Percentiles rank a stretch among this genome's conserved stretches.
phyloP scores from a whole-genome alignment of 2,329 filamentous ascomycete species.

The Coleophoma eucalyptorum region DNA sequence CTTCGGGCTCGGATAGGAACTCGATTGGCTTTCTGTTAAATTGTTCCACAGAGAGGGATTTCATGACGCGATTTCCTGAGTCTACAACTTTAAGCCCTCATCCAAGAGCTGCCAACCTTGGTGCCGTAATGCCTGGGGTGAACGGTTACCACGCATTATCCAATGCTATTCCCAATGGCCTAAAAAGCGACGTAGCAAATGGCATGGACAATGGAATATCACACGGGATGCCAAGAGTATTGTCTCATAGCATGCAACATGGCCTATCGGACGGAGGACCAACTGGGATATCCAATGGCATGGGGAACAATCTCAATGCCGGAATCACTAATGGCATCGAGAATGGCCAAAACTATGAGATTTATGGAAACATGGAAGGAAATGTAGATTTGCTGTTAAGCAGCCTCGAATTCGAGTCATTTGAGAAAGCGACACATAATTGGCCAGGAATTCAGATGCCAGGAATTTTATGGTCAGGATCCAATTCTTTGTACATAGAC shows the following conservation, averaged over 20 bases:
- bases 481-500: slow-evolving; percentile 12
- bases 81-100: slow-evolving; percentile 17
- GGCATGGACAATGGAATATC: too few species aligned
- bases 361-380: slow-evolving; percentile 12
- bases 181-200: slow-evolving; percentile 4
- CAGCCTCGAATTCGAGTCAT: slow-evolving; percentile 21
- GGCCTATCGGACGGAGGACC: too few species aligned
- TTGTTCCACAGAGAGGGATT: slow-evolving; percentile 21
- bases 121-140: slow-evolving; percentile 1
- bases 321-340: too few species aligned
- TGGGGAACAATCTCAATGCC: too few species aligned
- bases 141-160: slow-evolving; percentile 1
- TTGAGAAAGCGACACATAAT: slow-evolving; percentile 19
- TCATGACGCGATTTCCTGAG: slow-evolving; percentile 23
- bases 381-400: slow-evolving; percentile 19
- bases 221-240: too few species aligned
- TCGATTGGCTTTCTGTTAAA: slow-evolving; percentile 29
- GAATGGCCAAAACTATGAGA: neutral
- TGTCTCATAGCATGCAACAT: too few species aligned
- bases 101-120: slow-evolving; percentile 7
- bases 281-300: too few species aligned
- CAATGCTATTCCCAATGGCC: slow-evolving; percentile 2
- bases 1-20: slow-evolving; percentile 21
- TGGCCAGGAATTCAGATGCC: slow-evolving; percentile 15
- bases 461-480: slow-evolving; percentile 16